Percentiles rank a stretch among this genome's conserved stretches.
Conservation (phyloP, 345 rosid species). For the Hypericum androsaemum region DNA sequence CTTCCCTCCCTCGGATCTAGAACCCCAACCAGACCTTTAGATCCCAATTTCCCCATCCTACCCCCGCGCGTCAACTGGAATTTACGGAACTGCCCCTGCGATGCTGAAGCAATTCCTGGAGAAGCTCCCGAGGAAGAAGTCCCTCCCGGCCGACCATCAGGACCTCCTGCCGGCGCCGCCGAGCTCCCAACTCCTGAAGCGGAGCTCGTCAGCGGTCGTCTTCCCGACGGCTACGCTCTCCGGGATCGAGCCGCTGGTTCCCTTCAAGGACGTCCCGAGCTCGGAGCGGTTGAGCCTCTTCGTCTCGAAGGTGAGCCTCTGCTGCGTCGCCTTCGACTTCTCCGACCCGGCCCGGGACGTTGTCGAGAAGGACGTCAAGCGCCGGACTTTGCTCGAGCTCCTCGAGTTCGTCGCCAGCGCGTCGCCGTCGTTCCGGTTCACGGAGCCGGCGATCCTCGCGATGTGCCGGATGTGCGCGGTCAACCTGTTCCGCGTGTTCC, state of each 20-base stretch:
- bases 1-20: too few species aligned
- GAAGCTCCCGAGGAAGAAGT: conserved; percentile 58
- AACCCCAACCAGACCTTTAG: too few species aligned
- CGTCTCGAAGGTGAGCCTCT: conserved; percentile 80
- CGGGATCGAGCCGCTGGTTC: conserved; percentile 75
- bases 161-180: conserved; percentile 24
- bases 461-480: conserved; percentile 87
- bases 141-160: conserved; percentile 31
- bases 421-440: conserved; percentile 54
- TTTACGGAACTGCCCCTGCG: too few species aligned
- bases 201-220: conserved; percentile 64
- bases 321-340: conserved; percentile 81
- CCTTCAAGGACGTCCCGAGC: conserved; percentile 63
- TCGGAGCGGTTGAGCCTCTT: conserved; percentile 71
- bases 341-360: conserved; percentile 57
- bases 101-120: conserved; percentile 72
- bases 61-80: too few species aligned
- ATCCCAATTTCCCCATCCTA: too few species aligned
- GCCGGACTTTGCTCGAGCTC: conserved; percentile 65
- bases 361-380: conserved; percentile 70
- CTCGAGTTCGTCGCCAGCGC: conserved; percentile 59
- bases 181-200: conserved; percentile 24
- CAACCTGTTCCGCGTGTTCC: conserved; percentile 63
- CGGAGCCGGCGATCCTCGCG: conserved; percentile 63
- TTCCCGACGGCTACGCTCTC: conserved; percentile 70